A percentile compares a stretch with the other conserved stretches of the same genome.
Conservation (phyloP, 352 stramenopile species). For the Phytophthora foliorum region DNA sequence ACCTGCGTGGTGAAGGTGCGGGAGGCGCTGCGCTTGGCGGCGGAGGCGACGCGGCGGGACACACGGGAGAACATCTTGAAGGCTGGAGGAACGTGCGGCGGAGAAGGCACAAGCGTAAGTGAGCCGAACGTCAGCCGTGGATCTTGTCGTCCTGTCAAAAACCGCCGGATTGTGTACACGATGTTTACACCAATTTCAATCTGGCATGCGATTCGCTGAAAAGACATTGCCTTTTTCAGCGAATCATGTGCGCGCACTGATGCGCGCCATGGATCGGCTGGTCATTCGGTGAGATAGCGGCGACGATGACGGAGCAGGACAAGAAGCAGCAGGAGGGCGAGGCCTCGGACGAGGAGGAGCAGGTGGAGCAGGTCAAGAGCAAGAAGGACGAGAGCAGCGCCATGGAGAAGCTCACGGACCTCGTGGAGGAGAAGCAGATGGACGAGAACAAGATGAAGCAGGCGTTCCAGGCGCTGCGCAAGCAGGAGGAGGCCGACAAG, state of each 20-base stretch:
- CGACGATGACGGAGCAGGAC: conserved; percentile 44
- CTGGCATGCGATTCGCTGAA: conserved; percentile 35
- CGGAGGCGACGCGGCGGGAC: conserved; percentile 69
- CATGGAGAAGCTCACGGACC: conserved; percentile 88
- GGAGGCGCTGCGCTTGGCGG: conserved; percentile 65
- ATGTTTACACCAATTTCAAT: background rate
- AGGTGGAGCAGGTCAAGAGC: conserved; percentile 74
- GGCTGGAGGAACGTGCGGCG: conserved; percentile 27
- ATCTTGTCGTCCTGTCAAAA: conserved; percentile 31
- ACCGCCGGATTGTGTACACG: conserved; percentile 3
- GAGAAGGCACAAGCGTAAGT: conserved; percentile 46
- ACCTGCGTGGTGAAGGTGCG: conserved; percentile 66
- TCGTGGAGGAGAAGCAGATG: conserved; percentile 90
- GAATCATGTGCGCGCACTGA: conserved; percentile 23
- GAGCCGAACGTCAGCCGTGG: conserved; percentile 35
- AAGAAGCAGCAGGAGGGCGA: conserved; percentile 43
- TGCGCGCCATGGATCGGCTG: conserved; percentile 12
- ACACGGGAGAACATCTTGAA: conserved; percentile 75
- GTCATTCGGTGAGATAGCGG: conserved; percentile 17
- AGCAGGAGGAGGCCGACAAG: conserved; percentile 88
- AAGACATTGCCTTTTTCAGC: conserved; percentile 14
- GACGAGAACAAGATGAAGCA: conserved; percentile 92
- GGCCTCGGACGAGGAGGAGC: conserved; percentile 69
- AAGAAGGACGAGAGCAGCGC: conserved; percentile 85
- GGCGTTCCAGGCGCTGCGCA: conserved; percentile 76